These are phyloP conservation scores for Boletus sp. DNA, from an alignment of 1,284 basidiomycete species.

Conservation along the genomic window DNA sequence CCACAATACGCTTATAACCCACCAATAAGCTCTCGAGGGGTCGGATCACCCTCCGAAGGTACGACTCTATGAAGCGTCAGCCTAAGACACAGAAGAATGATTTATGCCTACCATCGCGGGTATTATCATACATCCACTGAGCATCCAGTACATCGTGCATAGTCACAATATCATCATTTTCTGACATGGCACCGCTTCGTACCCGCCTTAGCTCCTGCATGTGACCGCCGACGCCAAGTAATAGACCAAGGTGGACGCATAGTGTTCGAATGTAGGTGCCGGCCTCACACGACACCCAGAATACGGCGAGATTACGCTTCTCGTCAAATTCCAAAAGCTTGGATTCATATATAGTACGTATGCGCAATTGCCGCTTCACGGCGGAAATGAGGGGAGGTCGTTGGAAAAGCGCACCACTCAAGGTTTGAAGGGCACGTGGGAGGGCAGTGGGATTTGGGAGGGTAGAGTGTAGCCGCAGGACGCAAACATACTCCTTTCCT, in stretches of 20 bases:
- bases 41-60: slow-evolving; percentile 91
- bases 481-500: slow-evolving; percentile 99
- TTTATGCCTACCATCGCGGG: slow-evolving; percentile 76
- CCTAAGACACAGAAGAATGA: background rate
- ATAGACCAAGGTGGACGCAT: slow-evolving; percentile 93
- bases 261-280: slow-evolving; percentile 98
- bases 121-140: slow-evolving; percentile 98
- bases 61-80: slow-evolving; percentile 66
- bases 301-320: slow-evolving; percentile 93
- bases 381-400: slow-evolving; percentile 98
- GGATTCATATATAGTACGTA: slow-evolving; percentile 96
- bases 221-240: slow-evolving; percentile 96
- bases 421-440: slow-evolving; percentile 90
- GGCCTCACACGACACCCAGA: slow-evolving; percentile 98
- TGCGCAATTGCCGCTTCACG: slow-evolving; percentile 96
- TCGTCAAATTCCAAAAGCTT: slow-evolving; percentile 98
- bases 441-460: slow-evolving; percentile 82
- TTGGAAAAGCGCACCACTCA: slow-evolving; percentile 98
- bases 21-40: slow-evolving; percentile 93
- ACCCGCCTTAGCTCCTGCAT: slow-evolving; percentile 99
- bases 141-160: slow-evolving; percentile 99
- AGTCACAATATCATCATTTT: slow-evolving; percentile 98
- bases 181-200: slow-evolving; percentile 91
- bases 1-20: slow-evolving; percentile 98
- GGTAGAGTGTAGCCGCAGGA: slow-evolving; percentile 85